Evolutionary conservation across 2,329 filamentous ascomycete genomes (phyloP), one percentile per base, ranked within the genome.

Genomic region (Diaporthe ampelina): DNA sequence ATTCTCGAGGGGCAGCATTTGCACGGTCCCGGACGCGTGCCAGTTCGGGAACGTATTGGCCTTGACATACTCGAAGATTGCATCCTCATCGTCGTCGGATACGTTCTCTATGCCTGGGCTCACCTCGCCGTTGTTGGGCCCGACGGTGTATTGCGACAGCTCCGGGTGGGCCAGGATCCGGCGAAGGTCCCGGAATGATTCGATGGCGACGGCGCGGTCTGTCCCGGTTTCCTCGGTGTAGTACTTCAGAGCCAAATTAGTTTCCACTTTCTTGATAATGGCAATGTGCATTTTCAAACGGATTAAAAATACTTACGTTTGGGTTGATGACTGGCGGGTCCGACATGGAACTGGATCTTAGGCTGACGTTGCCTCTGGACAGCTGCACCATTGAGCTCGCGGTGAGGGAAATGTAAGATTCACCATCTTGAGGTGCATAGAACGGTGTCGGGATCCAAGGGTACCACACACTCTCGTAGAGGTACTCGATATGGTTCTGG

Each of bases 121-220:
- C 32, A 80, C 77, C 65, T 79, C 78, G 67, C 78, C 78, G 63
- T 78, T 71, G 75, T 79, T 63, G 0, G 78, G 75, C 4, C 79
- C 79, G 21, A 76, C 58, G 48, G 79, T 80, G 71, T 76, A 79
- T 21, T 75, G 73, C 15, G 79, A 76, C 59, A 80, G 76, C 24
- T 76, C 76, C 35, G 77, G 76, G 72, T 80, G 78, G 17, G 77
- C 76, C 48, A 80, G 71, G n/a, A 80, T 80, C 71, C 77, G 78
- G 45, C 82, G 80, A 19, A 79, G 78, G 72, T 82, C 82, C 24
- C 77, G 79, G 77, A 83, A 81, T 19, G 79, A 81, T 11, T 81
- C 77, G 61, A 82, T 75, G 7, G 81, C 81, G 37, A 83, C 79
- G 10, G 78, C 78, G 17, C 82, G 77, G 67, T 84, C 82, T 24